A percentile compares a stretch with the other conserved stretches of the same genome.
Evolutionary conservation across 164 flowering plant species (phyloP).

Genomic region (Euptelea pleiosperma): DNA sequence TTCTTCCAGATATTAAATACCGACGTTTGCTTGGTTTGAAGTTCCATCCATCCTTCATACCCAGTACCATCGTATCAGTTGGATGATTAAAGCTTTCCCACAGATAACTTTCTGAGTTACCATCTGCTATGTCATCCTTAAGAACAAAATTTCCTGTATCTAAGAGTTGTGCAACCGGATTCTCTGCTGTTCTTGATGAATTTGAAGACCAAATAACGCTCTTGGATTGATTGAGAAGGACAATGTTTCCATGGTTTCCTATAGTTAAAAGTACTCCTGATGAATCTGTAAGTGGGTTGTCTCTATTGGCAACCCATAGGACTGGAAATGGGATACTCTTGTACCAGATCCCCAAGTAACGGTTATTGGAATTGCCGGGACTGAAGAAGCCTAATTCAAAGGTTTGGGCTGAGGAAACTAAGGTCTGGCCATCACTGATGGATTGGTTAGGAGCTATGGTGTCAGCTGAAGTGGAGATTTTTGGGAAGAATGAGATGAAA

Average conservation of each 20-base stretch:
- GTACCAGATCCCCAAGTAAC: no score
- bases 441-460: no score
- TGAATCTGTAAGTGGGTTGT: conserved; percentile 7
- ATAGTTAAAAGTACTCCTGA: conserved; percentile 6
- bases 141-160: conserved; percentile 16
- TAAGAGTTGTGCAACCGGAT: conserved; percentile 1
- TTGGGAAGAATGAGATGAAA: no score
- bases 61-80: conserved; percentile 17
- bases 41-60: conserved; percentile 22
- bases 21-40: conserved; percentile 7
- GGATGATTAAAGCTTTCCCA: conserved; percentile 36
- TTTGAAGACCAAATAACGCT: conserved; percentile 1
- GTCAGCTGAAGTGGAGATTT: no score
- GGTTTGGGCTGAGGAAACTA: no score
- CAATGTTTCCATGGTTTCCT: neutral
- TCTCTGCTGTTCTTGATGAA: neutral
- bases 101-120: neutral
- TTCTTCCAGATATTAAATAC: conserved; percentile 31
- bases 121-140: conserved; percentile 4
- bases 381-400: no score
- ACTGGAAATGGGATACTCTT: no score
- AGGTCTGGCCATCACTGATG: no score
- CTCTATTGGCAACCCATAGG: no score
- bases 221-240: neutral
- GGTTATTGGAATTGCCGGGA: no score